Evolutionary conservation across 441 rosid genomes (phyloP), one percentile per base, ranked within the genome.

Genomic region (Dalechampia spathulata): DNA sequence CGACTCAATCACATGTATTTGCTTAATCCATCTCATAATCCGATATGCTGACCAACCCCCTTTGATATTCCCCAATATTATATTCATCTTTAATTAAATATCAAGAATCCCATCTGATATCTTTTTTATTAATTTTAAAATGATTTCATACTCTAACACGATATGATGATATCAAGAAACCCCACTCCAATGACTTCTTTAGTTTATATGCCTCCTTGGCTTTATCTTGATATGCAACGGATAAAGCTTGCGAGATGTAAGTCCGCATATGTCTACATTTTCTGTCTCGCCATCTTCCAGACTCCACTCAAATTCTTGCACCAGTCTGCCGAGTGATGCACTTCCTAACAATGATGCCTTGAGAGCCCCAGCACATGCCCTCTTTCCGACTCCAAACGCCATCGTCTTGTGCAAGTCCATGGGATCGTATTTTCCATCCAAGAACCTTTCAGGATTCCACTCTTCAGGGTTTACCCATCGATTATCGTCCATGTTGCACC

Each of bases 321-420:
- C 82, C 46, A 82, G 64, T 56, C 90, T 81, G 28, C 89, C 95
- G 16, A 91, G 78, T 1, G 83, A 67, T 5, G 76, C 45, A 47
- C 86, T 79, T 26, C 71, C 78, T 52, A 88, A 62, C 37, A 81
- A 48, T 58, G 65, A 69, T 2, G 96, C 96, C 67, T 79, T 83
- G 23, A 83, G 87, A 16, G 94, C 72, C 40, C 98, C 96, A 4
- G 95, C 89, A 23, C 98, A 88, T 7, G 53, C 75, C 68, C 90
- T 78, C 65, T 77, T 86, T 38, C 95, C 95, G 0, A 83, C 81
- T 52, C 95, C 98, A 25, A 92, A 88, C 0, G 96, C 93, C 96
- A 91, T 84, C 9, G 87, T 91, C 78, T 86, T 84, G 67, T 83
- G 69, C 52, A 88, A 60, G 62, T 86, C 93, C 25, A 64, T 13